Evolutionary conservation across 2,329 filamentous ascomycete genomes (phyloP), one percentile per base, ranked within the genome.

Genomic region (Nemania bipapillata): DNA sequence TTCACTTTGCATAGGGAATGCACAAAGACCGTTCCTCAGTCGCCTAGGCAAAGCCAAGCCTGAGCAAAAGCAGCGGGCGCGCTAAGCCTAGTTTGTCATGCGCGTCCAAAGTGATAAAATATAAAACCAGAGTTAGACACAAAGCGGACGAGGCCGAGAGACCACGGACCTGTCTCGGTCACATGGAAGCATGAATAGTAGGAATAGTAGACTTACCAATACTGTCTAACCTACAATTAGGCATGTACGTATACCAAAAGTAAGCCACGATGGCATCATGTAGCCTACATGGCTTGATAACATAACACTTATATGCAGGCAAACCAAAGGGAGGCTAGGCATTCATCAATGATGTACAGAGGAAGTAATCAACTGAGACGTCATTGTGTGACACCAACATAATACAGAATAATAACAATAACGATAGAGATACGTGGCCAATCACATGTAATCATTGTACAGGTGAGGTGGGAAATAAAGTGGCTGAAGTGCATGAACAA

Each of bases 401-500:
- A 45, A 45, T n/a, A n/a, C 40, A 20, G 20, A 6, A n/a, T 20
- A 17, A n/a, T 12, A 40, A 12, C 12, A n/a, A 45, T n/a, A 45
- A 17, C 6, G 15, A 40, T 3, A 40, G 8, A 12, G 3, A 17
- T 53, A 37, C 26, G 7, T 24, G 28, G 55, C 37, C 37, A 54
- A 65, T 59, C 5, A 15, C 17, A 7, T 17, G 15, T 45, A 3
- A 24, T 32, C 15, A 24, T 54, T 26, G 53, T 32, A 42, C 17
- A 22, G 32, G 49, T 61, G n/a, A 32, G 3, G 35, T 52, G 24
- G n/a, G 64, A 63, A 26, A 62, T 50, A 32, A 66, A 26, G 57
- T 63, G 58, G 57, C 57, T 53, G 32, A 56, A 26, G 20, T 55
- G 64, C 57, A 62, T 66, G 12, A 52, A 26, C 50, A 47, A 20